Evolutionary conservation across 2,329 filamentous ascomycete species (phyloP).

Genomic region (Magnaporthiopsis rhizophila): DNA sequence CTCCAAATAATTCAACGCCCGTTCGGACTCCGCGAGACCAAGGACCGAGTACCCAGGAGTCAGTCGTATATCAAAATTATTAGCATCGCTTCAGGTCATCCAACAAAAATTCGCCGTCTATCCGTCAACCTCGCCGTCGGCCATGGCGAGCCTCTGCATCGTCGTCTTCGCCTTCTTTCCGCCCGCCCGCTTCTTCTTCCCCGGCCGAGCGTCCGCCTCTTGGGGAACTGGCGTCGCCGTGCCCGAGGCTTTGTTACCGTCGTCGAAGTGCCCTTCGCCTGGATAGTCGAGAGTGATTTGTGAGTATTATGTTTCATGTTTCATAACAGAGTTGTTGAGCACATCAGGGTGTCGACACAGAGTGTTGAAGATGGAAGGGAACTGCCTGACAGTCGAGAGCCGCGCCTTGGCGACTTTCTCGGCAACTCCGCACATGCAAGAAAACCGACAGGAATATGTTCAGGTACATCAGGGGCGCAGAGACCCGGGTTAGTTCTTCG

Average conservation of each 20-base stretch:
- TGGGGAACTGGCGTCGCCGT: conserved; percentile 68
- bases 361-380: neutral
- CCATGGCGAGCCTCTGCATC: conserved; percentile 60
- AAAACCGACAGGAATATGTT: neutral
- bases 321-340: neutral
- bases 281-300: conserved; percentile 8
- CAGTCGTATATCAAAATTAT: neutral
- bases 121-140: conserved; percentile 46
- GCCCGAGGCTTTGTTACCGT: conserved; percentile 65
- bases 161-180: conserved; percentile 61
- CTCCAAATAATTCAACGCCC: neutral
- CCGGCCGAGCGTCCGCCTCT: conserved; percentile 28
- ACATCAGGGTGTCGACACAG: neutral
- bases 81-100: neutral
- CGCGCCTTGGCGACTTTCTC: neutral
- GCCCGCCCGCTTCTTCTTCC: conserved; percentile 46
- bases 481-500: neutral
- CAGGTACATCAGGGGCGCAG: neutral
- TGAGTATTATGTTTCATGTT: neutral
- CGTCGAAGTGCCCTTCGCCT: conserved; percentile 97
- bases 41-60: neutral
- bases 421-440: neutral
- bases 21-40: neutral
- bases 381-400: neutral
- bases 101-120: conserved; percentile 1